Evolutionary conservation across 202 grass and related monocot genomes (phyloP), one percentile per base, ranked within the genome.

Genomic region (Schoenoplectus tabernaemontani): DNA sequence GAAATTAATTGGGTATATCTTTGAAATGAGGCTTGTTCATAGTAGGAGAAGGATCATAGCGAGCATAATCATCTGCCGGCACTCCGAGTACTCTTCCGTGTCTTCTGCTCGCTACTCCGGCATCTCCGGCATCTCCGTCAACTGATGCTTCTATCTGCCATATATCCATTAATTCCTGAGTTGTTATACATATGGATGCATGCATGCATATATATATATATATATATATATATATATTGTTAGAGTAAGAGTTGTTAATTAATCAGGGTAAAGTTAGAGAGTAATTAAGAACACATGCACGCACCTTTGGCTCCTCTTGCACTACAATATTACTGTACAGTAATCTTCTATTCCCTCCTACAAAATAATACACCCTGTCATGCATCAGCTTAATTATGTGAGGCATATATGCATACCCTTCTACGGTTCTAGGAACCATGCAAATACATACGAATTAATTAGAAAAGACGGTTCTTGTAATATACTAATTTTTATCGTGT

Each of bases 21-120:
- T 97, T 97, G 84, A 93, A 93, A 81, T 84, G 89, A 87, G 95
- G 95, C 86, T 94, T 97, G 36, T 83, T 48, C 82, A 97, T 91
- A 53, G 89, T 76, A 3, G 91, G 95, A 37, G 91, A 79, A 24
- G 89, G 75, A 58, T 97, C 89, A 8, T 94, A 94, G 43, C 5
- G 17, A 41, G 86, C 84, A 65, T 97, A 94, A 84, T 97, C 95
- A 54, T 89, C 84, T 83, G 85, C 92, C 15, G 80, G 76, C 38
- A 88, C 89, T 83, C 88, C 90, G 15, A 97, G 83, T 50, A 90
- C 88, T 75, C 95, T 90, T 57, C 79, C 82, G 59, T 82, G 87
- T 34, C 71, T 56, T 77, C n/a, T n/a, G n/a, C 46, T 43, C 71
- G 41, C 84, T 57, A 63, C n/a, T 23, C 44, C 72, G 3, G 78